Evolutionary conservation across 768 basidiomycete genomes (phyloP).

Genomic region (Mycena metata): DNA sequence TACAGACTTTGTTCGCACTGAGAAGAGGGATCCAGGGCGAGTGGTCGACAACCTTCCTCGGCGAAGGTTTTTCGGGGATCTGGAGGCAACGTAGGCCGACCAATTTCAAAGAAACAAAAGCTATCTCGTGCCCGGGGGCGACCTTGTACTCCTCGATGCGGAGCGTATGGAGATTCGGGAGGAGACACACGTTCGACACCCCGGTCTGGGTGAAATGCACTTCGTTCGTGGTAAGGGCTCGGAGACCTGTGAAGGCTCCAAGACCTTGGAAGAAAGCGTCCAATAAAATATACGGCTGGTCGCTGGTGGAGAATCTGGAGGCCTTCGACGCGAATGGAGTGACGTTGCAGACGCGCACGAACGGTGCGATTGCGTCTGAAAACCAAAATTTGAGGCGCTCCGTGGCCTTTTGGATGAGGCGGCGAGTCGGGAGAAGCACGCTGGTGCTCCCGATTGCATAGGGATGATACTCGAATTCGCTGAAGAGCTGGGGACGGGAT

Average conservation of each 20-base stretch:
- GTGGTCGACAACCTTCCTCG: no score
- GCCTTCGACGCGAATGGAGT: no score
- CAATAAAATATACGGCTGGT: neutral
- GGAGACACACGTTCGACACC: neutral
- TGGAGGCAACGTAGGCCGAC: neutral
- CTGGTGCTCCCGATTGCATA: neutral
- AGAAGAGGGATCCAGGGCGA: conserved; percentile 1
- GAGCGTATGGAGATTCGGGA: conserved; percentile 3
- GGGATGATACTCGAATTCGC: neutral
- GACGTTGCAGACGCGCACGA: no score
- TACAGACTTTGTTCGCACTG: neutral
- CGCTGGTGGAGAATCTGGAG: no score
- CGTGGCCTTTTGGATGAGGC: no score
- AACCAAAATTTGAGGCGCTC: no score
- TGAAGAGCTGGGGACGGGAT: conserved; percentile 1
- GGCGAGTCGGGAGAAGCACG: no score
- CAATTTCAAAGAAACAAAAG: neutral
- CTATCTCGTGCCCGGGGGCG: neutral
- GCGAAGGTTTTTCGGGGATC: neutral
- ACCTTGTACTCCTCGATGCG: neutral
- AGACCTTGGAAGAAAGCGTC: neutral
- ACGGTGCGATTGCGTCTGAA: no score
- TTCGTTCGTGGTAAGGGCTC: neutral
- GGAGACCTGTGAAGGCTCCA: neutral
- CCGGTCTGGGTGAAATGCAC: conserved; percentile 1